These are phyloP conservation scores for Lentinula edodes DNA, from an alignment of 768 basidiomycete genomes.

Conservation along the genomic window DNA sequence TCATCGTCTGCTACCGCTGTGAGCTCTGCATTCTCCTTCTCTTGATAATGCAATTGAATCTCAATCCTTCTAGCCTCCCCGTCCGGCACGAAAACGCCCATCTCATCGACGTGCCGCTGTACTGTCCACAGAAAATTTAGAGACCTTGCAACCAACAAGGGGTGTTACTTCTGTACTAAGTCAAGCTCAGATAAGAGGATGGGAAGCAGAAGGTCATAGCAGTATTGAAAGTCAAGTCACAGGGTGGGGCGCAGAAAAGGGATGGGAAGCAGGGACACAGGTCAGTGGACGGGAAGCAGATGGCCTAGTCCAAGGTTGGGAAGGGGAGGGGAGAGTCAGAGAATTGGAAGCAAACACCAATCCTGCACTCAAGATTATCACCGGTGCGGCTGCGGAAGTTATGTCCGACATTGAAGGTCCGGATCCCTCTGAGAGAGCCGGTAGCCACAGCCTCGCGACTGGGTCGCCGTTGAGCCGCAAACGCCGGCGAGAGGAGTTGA, in stretches of 20 bases:
- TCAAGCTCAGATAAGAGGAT: not conserved
- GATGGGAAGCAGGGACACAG: not conserved
- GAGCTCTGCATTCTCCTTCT: not conserved
- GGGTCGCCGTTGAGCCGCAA: not conserved
- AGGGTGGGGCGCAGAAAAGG: not conserved
- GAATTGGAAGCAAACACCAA: not conserved
- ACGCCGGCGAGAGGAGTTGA: not conserved
- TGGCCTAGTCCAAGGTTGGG: not conserved
- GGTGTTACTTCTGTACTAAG: not conserved
- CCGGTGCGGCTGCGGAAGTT: not conserved
- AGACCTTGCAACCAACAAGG: not conserved
- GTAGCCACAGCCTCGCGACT: too few species aligned
- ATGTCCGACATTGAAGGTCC: too few species aligned
- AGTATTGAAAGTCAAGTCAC: not conserved
- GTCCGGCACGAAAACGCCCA: not conserved
- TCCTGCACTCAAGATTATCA: too few species aligned
- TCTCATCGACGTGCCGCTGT: not conserved
- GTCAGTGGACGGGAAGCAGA: not conserved
- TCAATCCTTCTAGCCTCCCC: not conserved
- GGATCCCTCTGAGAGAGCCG: too few species aligned
- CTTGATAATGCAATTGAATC: not conserved
- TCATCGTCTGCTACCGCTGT: not conserved
- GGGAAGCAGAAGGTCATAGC: not conserved
- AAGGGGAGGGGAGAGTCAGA: not conserved
- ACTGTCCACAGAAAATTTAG: not conserved